Base-by-base conservation (phyloP, 2,329 filamentous ascomycete genomes). In the Diaporthe aspalathi region DNA sequence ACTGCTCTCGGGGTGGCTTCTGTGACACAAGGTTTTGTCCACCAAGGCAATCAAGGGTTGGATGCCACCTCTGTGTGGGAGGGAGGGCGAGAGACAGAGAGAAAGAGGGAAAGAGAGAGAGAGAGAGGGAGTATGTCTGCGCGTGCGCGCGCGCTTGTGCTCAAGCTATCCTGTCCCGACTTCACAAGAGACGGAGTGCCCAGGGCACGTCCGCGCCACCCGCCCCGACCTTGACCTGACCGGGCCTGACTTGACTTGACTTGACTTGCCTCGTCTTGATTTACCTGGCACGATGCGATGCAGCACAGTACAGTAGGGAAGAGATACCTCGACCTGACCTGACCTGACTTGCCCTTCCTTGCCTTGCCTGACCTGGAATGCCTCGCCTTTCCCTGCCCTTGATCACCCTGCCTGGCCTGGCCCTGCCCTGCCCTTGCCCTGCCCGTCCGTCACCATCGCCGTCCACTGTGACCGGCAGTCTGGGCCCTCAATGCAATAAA, bases 401-500 rank as follows among this genome's bases (percentile, higher is more conserved):
- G 32, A 32, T 8, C 8, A 27, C 56, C 24, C 7, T 6, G 32
- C 29, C 52, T 38, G 8, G 52, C 62, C 62, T 16, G 27, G 35
- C 32, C 57, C 47, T 24, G 32, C 29, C 24, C 52, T 57, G 66
- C 54, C 53, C 45, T 63, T n/a, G n/a, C n/a, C n/a, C n/a, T n/a
- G 60, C 22, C 60, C 43, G 29, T 65, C 29, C 43, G 60, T 50
- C 32, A 35, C 45, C 60, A 38, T 65, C 60, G 29, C 60, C 45
- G 60, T 50, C 29, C 60, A 65, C 60, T 65, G 60, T 65, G 60
- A 50, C 60, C 45, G 60, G 49, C 45, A 50, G 43, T 65, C 43
- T 65, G 60, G 60, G 43, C 60, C n/a, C 60, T 50, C 45, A 65
- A 65, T 63, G 60, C 60, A 63, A 63, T 9, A n/a, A n/a, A n/a